A percentile compares a stretch with the other conserved stretches of the same genome.
Evolutionary conservation across 305 asterid species (phyloP).

Genomic region (Lippia alba): DNA sequence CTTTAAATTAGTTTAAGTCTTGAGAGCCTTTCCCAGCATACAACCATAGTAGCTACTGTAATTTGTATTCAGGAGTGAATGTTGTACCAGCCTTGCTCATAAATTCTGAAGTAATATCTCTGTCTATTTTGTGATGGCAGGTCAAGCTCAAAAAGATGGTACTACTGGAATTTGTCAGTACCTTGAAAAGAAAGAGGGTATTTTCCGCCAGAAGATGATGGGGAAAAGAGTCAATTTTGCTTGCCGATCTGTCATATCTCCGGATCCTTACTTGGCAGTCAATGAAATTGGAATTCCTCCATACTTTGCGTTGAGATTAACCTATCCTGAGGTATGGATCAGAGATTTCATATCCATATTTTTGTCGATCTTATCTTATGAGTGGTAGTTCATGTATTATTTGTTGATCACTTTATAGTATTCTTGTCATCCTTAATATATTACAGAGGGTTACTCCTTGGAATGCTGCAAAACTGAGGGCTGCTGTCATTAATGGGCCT

Average conservation of each 20-base stretch:
- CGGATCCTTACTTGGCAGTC: conserved; percentile 93
- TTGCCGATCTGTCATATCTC: conserved; percentile 97
- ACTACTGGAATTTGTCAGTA: conserved; percentile 75
- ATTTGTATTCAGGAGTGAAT: too few relatives aligned
- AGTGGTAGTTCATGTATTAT: conserved; percentile 9
- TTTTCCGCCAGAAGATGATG: conserved; percentile 99
- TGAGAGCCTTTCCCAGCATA: too few relatives aligned
- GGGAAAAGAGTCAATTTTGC: conserved; percentile 97
- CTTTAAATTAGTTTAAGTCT: too few relatives aligned
- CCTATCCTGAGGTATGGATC: conserved; percentile 87
- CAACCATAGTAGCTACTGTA: too few relatives aligned
- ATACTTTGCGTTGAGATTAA: conserved; percentile 85
- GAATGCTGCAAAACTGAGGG: conserved; percentile 83
- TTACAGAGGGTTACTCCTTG: conserved; percentile 94
- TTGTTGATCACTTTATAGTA: conserved; percentile 12
- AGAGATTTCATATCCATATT: conserved; percentile 14
- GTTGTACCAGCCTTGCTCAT: not conserved
- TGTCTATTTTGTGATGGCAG: conserved; percentile 45
- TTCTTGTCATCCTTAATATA: conserved; percentile 28
- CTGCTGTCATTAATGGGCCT: conserved; percentile 85
- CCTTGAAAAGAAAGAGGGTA: conserved; percentile 94
- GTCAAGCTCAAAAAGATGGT: conserved; percentile 59
- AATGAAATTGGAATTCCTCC: conserved; percentile 99
- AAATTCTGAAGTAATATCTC: conserved; percentile 21
- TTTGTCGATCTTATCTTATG: not conserved